Evolutionary conservation across 176 grass and related monocot species (phyloP), one percentile per base, ranked within the genome.

Genomic region (Coix lacrymajobi): DNA sequence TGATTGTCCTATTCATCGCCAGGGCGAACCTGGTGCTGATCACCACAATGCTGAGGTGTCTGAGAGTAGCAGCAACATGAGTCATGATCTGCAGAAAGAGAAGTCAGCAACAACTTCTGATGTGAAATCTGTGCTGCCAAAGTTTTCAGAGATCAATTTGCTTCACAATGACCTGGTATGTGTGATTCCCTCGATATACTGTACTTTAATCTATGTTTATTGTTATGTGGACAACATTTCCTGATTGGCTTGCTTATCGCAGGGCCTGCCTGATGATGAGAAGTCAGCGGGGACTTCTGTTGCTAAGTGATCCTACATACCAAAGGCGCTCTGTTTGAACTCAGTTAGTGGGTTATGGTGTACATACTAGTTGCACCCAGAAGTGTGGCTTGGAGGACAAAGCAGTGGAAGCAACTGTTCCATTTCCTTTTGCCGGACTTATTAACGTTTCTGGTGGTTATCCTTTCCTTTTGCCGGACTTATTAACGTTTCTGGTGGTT

Each of bases 161-260:
- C 62, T 76, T 84, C 61, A 56, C 17, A 74, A 67, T 52, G 72
- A 67, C n/a, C 16, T 31, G 82, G 82, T 76, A 84, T 56, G 60
- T 38, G 41, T 1, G 4, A 13, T 57, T n/a, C 36, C 56, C 9
- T 30, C 38, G 1, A 4, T 81, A n/a, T 30, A 54, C 66, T 67
- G 2, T 36, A n/a, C n/a, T n/a, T n/a, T n/a, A n/a, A n/a, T n/a
- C n/a, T n/a, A n/a, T n/a, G n/a, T n/a, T n/a, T n/a, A n/a, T n/a
- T n/a, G n/a, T n/a, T n/a, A n/a, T n/a, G n/a, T n/a, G 24, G 5
- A 22, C 15, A 76, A 10, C 31, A 13, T 51, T 65, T 76, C 17
- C 63, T 84, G 34, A 68, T 4, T 0, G 3, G 11, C 32, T 40
- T 66, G 40, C 57, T 51, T 77, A 33, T 22, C 2, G 48, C 73